Evolutionary conservation across 495 filamentous ascomycete species (phyloP), one percentile per base, ranked within the genome.

Genomic region (Daldinia vernicosa): DNA sequence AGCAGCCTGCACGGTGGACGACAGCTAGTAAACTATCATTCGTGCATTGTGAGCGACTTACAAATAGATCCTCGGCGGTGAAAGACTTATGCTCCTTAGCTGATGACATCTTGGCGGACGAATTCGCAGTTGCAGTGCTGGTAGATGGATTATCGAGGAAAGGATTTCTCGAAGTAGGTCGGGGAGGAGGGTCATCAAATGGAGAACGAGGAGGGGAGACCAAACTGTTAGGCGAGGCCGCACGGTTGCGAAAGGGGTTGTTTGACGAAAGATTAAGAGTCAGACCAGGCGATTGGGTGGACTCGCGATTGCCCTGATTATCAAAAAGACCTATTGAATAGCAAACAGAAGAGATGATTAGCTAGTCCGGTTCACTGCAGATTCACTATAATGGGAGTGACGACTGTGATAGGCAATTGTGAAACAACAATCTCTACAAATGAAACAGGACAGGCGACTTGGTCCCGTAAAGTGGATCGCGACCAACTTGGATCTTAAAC

Each of bases 191-290:
- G 77, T 82, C 76, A 80, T 84, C 86, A 76, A 85, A 82, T 72
- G 86, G 84, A 69, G 81, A 84, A 75, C 76, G 81, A 74, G 77
- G 85, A 69, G 77, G 75, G 54, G 74, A 82, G 56, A 65, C 78
- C 56, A 75, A 47, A 61, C 55, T 78, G 63, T 78, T 72, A 55
- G 93, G 94, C 63, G 94, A 95, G 7, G 87, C 82, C 51, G 92
- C 90, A 71, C 92, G 91, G 80, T 97, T 97, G 83, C 95, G 91
- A 79, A 99, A 99, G n/a, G 95, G 95, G 76, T 99, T 99, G 85
- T 98, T 98, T 69, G 95, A 98, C 66, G 89, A 87, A 75, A 95
- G 86, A 75, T 89, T 91, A 77, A 89, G 81, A 14, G 85, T 76
- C 75, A 86, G 78, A 52, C 83, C 84, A 37, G 87, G 79, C 56